phyloP scores from a whole-genome alignment of 2,329 filamentous ascomycete species.

The Ceratocystis smalleyi region DNA sequence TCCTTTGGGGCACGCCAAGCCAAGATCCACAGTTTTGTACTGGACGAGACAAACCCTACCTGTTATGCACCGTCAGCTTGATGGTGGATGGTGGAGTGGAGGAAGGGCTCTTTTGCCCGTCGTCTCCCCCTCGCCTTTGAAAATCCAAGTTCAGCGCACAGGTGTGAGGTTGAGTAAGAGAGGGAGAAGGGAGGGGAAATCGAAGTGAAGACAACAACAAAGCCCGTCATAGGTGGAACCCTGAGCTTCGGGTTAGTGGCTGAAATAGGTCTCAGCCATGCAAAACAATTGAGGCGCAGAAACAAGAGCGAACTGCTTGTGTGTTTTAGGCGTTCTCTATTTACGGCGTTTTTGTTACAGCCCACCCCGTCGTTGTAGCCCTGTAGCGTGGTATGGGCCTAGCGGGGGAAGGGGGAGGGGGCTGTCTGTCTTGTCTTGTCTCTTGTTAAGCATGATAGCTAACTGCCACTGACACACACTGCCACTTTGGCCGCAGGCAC shows the following conservation, averaged over 20 bases:
- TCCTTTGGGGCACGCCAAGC: not conserved
- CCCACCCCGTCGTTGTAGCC: not conserved
- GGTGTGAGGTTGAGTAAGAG: not conserved
- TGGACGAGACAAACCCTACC: not conserved
- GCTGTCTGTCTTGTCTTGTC: not conserved
- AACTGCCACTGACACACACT: too few species aligned
- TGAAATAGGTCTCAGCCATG: slow-evolving; percentile 1
- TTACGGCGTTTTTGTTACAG: not conserved
- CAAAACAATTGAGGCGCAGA: not conserved
- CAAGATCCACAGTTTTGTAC: not conserved
- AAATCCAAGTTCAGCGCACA: not conserved
- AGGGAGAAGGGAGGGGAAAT: not conserved
- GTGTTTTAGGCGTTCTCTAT: slow-evolving; percentile 5
- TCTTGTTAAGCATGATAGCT: not conserved
- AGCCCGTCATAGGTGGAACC: not conserved
- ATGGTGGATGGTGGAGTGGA: not conserved
- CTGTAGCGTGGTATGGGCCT: too few species aligned
- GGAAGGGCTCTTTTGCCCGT: too few species aligned
- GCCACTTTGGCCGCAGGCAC: not conserved
- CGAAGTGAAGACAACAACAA: not conserved
- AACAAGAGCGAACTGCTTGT: not conserved
- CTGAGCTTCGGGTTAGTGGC: not conserved
- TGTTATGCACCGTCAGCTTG: not conserved
- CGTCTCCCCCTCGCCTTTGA: not conserved
- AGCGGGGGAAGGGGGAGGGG: too few species aligned